phyloP scores from a whole-genome alignment of 257 asterid species.

The Lithospermum erythrorhizon region DNA sequence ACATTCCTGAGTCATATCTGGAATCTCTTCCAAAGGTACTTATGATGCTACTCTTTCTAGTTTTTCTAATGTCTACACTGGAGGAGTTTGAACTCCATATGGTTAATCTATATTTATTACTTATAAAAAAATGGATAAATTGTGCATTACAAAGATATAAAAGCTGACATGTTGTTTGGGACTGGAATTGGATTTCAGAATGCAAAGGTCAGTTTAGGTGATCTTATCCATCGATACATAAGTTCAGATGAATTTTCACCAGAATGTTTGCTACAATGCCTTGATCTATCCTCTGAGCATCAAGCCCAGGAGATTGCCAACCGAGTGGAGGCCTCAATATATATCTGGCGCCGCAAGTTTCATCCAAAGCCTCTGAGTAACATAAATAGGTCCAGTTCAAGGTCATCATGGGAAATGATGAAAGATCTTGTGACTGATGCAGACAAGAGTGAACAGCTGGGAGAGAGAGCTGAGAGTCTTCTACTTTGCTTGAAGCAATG shows the following conservation, averaged over 20 bases:
- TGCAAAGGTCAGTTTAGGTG: constrained; percentile 61
- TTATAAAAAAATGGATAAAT: background rate
- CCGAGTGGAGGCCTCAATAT: constrained; percentile 54
- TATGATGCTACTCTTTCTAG: no score
- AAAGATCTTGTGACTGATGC: constrained; percentile 61
- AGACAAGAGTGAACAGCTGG: constrained; percentile 46
- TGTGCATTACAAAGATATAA: background rate
- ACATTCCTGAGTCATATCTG: constrained; percentile 50
- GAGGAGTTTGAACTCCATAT: no score
- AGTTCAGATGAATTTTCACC: constrained; percentile 57
- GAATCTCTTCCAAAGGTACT: constrained; percentile 73
- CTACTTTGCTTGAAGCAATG: constrained; percentile 51
- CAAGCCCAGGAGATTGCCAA: constrained; percentile 70
- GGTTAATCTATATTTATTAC: no score
- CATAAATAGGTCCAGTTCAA: constrained; percentile 39
- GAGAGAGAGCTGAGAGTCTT: constrained; percentile 62
- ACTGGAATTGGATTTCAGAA: constrained; percentile 35
- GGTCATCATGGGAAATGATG: constrained; percentile 71
- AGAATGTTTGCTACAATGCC: constrained; percentile 65
- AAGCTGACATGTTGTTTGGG: constrained; percentile 1
- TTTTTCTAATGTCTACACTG: no score
- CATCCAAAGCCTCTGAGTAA: constrained; percentile 29
- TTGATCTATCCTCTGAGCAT: constrained; percentile 64
- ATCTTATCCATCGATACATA: constrained; percentile 47
- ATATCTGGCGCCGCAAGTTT: constrained; percentile 42